Percentiles rank a stretch among this genome's conserved stretches.
These are phyloP conservation scores for Suillus bovinus DNA, from an alignment of 768 basidiomycete species.

Conservation along the genomic window DNA sequence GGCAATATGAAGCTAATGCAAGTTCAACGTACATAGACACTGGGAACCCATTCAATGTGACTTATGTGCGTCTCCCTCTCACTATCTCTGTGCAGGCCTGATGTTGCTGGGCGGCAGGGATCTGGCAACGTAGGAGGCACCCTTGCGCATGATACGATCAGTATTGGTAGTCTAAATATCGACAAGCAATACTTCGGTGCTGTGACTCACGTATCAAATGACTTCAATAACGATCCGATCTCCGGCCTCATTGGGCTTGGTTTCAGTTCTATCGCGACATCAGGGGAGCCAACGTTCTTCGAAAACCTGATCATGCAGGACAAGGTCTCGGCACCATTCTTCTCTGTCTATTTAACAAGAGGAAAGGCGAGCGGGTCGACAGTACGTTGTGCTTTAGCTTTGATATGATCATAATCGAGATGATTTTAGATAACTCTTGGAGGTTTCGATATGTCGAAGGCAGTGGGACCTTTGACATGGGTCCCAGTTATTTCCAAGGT, in stretches of 20 bases:
- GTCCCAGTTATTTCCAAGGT: slow-evolving; percentile 42
- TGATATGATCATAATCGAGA: not conserved
- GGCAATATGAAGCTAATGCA: slow-evolving; percentile 37
- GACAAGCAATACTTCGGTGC: slow-evolving; percentile 55
- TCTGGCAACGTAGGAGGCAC: slow-evolving; percentile 52
- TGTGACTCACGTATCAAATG: slow-evolving; percentile 45
- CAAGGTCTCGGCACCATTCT: slow-evolving; percentile 46
- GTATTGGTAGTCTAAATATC: slow-evolving; percentile 46
- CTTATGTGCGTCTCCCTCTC: slow-evolving; percentile 43
- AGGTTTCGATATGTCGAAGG: slow-evolving; percentile 37
- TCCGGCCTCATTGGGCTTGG: slow-evolving; percentile 64
- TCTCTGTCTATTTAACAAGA: slow-evolving; percentile 57
- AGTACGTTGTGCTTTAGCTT: slow-evolving; percentile 29
- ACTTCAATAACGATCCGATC: slow-evolving; percentile 54
- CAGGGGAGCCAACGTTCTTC: slow-evolving; percentile 53
- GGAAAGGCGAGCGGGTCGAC: slow-evolving; percentile 44
- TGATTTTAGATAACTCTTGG: slow-evolving; percentile 21
- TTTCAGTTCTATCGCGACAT: slow-evolving; percentile 54
- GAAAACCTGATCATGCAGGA: slow-evolving; percentile 56
- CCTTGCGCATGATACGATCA: slow-evolving; percentile 51
- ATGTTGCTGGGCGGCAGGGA: slow-evolving; percentile 38
- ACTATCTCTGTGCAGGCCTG: not conserved
- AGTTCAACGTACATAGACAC: slow-evolving; percentile 45
- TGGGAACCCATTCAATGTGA: slow-evolving; percentile 36
- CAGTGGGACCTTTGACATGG: slow-evolving; percentile 31